A percentile compares a stretch with the other conserved stretches of the same genome.
These are phyloP conservation scores for Metschnikowia matae DNA, from an alignment of 805 yeast species.

Conservation along the genomic window DNA sequence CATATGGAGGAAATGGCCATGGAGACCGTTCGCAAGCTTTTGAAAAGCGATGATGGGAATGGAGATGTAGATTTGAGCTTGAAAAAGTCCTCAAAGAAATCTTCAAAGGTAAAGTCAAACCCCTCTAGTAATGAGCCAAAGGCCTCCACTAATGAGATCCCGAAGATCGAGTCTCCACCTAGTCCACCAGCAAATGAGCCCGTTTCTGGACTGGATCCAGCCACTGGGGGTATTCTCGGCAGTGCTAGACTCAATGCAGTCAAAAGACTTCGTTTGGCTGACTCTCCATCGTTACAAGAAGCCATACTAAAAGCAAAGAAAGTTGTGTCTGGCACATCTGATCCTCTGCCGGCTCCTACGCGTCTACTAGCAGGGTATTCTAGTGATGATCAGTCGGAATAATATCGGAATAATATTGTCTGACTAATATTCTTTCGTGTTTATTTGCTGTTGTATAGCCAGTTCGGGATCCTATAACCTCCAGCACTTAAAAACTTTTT, in stretches of 20 bases:
- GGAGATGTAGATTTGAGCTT: background rate
- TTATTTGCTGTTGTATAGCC: slow-evolving; percentile 16
- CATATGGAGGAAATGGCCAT: slow-evolving; percentile 50
- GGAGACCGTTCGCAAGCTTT: slow-evolving; percentile 46
- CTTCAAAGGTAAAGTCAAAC: background rate
- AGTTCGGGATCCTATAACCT: slow-evolving; percentile 26
- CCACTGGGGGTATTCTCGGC: background rate
- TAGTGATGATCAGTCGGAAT: slow-evolving; percentile 24
- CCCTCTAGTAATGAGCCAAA: background rate
- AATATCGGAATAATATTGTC: slow-evolving; percentile 9
- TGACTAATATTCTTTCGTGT: background rate
- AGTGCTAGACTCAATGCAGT: background rate
- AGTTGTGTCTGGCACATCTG: background rate
- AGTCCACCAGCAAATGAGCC: background rate
- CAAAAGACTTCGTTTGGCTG: background rate
- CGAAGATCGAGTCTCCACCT: background rate
- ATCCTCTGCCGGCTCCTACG: background rate
- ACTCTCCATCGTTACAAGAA: background rate
- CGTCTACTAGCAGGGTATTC: slow-evolving; percentile 25
- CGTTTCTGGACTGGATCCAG: background rate
- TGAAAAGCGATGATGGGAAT: slow-evolving; percentile 14
- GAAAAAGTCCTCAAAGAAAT: background rate
- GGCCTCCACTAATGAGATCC: background rate
- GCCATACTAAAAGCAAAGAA: background rate
- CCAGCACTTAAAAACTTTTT: slow-evolving; percentile 44